Evolutionary conservation across 176 grass and related monocot genomes (phyloP), one percentile per base, ranked within the genome.

Genomic region (Typha latifolia): DNA sequence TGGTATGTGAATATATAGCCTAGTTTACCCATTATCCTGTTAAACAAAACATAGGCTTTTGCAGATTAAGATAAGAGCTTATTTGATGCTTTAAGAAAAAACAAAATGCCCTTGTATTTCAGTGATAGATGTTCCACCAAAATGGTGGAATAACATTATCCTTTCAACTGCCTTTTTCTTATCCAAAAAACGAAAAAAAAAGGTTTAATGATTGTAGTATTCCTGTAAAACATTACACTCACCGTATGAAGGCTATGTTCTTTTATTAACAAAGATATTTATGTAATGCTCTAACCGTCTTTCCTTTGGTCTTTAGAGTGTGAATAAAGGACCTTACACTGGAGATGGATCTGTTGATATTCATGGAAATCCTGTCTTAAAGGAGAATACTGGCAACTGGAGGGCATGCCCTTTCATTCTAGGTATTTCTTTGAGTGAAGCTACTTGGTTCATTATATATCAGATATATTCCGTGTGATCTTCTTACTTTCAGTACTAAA

Each of bases 381-480:
- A 95, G 72, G 77, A 80, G 72, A 74, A 47, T 57, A 95, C 90
- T 13, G 90, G 90, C 65, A 90, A 84, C 71, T 95, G 90, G 90
- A 90, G 52, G 78, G 90, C 90, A 79, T 95, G 90, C 27, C 86
- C 90, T 62, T 95, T 95, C 71, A 95, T 95, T 62, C 67, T 95
- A 84, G 90, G 90, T 95, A 72, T 49, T 67, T 53, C 59, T 56
- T 27, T 1, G 49, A 66, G 2, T 19, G 62, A 50, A 21, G 62
- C 3, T 10, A 12, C 20, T 24, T 14, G 55, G 1, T 48, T 0
- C 49, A 11, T 68, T 13, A 11, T 79, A 69, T 67, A 53, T 15
- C 79, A 64, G 73, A 16, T 27, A 47, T 49, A 20, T 1, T 0
- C 15, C 27, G 10, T 61, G 37, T 43, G 8, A 43, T 43, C 37